Conservation (phyloP, 257 asterid genomes). For the Petunia secreta region DNA sequence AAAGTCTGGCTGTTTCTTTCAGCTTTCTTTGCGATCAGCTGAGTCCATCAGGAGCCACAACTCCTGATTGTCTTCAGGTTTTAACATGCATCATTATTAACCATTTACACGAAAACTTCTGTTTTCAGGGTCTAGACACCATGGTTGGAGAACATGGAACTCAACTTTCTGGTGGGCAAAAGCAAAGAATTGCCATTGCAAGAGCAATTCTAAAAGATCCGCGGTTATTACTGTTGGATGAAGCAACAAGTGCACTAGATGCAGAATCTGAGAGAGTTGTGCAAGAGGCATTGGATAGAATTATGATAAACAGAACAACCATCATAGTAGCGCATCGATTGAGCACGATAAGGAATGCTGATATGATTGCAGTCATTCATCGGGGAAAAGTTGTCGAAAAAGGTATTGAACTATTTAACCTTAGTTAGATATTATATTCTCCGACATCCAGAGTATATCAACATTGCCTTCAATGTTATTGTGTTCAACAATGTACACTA, state of each 20-base stretch:
- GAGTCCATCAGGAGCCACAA: background rate
- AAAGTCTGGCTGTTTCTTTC: constrained; percentile 11
- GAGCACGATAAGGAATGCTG: constrained; percentile 79
- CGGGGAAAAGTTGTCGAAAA: constrained; percentile 76
- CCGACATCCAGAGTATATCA: constrained; percentile 18
- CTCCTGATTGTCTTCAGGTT: background rate
- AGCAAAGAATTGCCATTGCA: constrained; percentile 87
- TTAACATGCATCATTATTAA: background rate
- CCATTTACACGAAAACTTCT: background rate
- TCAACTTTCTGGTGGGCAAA: constrained; percentile 93
- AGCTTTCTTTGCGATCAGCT: constrained; percentile 7
- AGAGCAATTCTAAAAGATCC: constrained; percentile 84
- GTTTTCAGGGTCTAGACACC: constrained; percentile 66
- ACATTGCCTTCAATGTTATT: background rate
- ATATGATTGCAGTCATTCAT: constrained; percentile 80
- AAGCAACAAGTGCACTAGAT: constrained; percentile 90
- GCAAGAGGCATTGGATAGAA: constrained; percentile 84
- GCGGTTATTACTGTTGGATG: constrained; percentile 74
- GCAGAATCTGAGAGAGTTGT: constrained; percentile 89
- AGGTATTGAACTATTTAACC: constrained; percentile 44
- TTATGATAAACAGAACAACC: constrained; percentile 82
- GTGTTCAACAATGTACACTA: background rate
- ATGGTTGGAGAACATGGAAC: constrained; percentile 90
- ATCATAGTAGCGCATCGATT: constrained; percentile 83
- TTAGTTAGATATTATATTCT: constrained; percentile 14